A percentile compares a stretch with the other conserved stretches of the same genome.
Evolutionary conservation across 345 rosid genomes (phyloP).

Genomic region (Tarenaya hassleriana): DNA sequence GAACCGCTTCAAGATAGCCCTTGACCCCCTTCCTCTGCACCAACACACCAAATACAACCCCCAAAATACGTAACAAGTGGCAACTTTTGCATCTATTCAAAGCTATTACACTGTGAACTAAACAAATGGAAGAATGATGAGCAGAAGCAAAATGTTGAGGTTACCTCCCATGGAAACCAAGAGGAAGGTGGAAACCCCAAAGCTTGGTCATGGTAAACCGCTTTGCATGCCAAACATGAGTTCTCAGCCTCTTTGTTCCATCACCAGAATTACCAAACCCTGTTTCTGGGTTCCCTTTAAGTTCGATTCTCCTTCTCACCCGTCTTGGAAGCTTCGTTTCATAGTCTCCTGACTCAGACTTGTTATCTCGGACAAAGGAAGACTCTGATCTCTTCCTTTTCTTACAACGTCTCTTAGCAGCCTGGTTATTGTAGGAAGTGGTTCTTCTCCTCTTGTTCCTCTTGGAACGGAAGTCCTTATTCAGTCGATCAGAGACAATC

Average conservation of each 20-base stretch:
- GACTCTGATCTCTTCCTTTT: conserved; percentile 39
- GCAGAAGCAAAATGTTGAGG: neutral
- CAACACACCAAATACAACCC: conserved; percentile 18
- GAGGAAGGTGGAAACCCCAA: conserved; percentile 86
- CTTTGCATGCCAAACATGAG: conserved; percentile 94
- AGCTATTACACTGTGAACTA: neutral
- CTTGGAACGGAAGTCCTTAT: conserved; percentile 50
- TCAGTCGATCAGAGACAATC: conserved; percentile 40
- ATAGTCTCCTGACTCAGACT: conserved; percentile 14
- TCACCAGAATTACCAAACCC: conserved; percentile 70
- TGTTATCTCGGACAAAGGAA: conserved; percentile 18
- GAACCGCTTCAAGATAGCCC: conserved; percentile 76
- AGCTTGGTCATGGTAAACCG: conserved; percentile 75
- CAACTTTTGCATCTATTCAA: neutral
- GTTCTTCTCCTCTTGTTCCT: conserved; percentile 86
- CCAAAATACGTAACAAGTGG: neutral
- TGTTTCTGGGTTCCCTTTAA: conserved; percentile 45
- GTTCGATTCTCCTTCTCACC: conserved; percentile 52
- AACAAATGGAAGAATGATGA: neutral
- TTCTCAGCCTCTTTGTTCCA: conserved; percentile 81
- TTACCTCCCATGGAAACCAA: conserved; percentile 85
- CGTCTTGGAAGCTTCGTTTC: conserved; percentile 40
- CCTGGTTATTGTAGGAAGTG: conserved; percentile 47
- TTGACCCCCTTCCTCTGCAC: conserved; percentile 79
- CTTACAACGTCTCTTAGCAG: conserved; percentile 38